A percentile compares a stretch with the other conserved stretches of the same genome.
These are phyloP conservation scores for Coniella lustricola DNA, from an alignment of 2,329 filamentous ascomycete genomes.

Conservation along the genomic window DNA sequence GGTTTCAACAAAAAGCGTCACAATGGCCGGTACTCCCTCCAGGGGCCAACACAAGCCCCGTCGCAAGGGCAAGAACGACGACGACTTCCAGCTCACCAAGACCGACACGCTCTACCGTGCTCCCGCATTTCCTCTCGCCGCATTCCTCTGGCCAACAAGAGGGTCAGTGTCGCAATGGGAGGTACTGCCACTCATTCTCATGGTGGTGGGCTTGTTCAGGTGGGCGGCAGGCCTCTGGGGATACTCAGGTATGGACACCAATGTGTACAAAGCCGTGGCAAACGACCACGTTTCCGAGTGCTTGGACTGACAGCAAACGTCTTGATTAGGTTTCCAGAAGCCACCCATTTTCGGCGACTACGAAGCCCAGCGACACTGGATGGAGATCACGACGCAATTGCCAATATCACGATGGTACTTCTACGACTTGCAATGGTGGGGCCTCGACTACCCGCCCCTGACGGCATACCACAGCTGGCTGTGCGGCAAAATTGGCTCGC, in stretches of 20 bases:
- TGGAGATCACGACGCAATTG: constrained; percentile 88
- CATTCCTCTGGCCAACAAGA: constrained; percentile 90
- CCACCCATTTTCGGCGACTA: constrained; percentile 96
- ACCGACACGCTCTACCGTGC: constrained; percentile 42
- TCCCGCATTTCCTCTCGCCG: constrained; percentile 82
- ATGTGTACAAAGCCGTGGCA: not conserved
- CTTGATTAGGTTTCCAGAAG: constrained; percentile 58
- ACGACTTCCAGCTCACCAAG: constrained; percentile 23
- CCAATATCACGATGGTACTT: constrained; percentile 97
- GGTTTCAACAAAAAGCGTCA: not conserved
- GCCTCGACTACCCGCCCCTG: constrained; percentile 92
- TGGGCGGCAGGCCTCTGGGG: constrained; percentile 92
- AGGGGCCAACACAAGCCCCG: constrained; percentile 53
- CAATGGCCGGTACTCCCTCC: constrained; percentile 40
- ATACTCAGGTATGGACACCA: constrained; percentile 65
- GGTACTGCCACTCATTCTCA: constrained; percentile 77
- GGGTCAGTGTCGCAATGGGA: constrained; percentile 86
- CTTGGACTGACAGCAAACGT: too few species aligned
- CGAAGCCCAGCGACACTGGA: constrained; percentile 97
- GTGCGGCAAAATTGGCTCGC: constrained; percentile 75
- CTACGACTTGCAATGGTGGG: constrained; percentile 95
- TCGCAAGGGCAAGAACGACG: constrained; percentile 48
- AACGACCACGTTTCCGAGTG: too few species aligned
- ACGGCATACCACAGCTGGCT: constrained; percentile 98
- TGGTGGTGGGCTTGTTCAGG: constrained; percentile 83